Evolutionary conservation across 2,329 filamentous ascomycete genomes (phyloP).

Genomic region (Thielaviopsis musarum): DNA sequence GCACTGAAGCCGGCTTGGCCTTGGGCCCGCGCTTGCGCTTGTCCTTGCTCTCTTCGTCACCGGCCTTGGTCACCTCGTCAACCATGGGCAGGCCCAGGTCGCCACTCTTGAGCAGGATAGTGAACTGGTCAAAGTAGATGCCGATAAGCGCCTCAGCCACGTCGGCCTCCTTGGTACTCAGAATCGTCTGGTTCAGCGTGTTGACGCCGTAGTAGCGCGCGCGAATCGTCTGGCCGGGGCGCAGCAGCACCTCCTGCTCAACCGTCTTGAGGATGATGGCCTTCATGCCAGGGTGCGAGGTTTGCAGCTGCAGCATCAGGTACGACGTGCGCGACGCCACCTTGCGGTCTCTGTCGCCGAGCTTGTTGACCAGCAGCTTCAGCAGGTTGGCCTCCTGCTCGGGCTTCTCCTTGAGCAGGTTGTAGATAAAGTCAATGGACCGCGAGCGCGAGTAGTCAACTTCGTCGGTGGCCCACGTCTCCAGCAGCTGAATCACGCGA

Average conservation of each 20-base stretch:
- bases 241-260: slow-evolving; percentile 74
- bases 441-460: slow-evolving; percentile 82
- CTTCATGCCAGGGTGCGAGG: slow-evolving; percentile 87
- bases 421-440: slow-evolving; percentile 80
- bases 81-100: slow-evolving; percentile 24
- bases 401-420: slow-evolving; percentile 83
- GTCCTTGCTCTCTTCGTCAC: slow-evolving; percentile 19
- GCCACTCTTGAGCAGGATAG: slow-evolving; percentile 56
- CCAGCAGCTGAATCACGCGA: slow-evolving; percentile 77
- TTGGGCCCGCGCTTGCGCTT: slow-evolving; percentile 16
- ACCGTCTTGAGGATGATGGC: slow-evolving; percentile 67
- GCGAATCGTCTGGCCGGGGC: slow-evolving; percentile 70
- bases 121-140: slow-evolving; percentile 85
- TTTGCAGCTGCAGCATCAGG: slow-evolving; percentile 78
- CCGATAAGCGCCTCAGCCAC: slow-evolving; percentile 67
- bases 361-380: slow-evolving; percentile 83
- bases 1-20: neutral
- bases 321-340: slow-evolving; percentile 89
- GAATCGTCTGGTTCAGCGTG: slow-evolving; percentile 88
- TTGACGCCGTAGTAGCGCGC: slow-evolving; percentile 94
- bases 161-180: slow-evolving; percentile 67
- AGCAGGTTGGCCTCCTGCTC: slow-evolving; percentile 93
- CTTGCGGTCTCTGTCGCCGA: slow-evolving; percentile 89
- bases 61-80: slow-evolving; percentile 19
- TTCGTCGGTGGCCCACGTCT: slow-evolving; percentile 88